Conservation (phyloP, 768 basidiomycete species). For the Hericium erinaceus region DNA sequence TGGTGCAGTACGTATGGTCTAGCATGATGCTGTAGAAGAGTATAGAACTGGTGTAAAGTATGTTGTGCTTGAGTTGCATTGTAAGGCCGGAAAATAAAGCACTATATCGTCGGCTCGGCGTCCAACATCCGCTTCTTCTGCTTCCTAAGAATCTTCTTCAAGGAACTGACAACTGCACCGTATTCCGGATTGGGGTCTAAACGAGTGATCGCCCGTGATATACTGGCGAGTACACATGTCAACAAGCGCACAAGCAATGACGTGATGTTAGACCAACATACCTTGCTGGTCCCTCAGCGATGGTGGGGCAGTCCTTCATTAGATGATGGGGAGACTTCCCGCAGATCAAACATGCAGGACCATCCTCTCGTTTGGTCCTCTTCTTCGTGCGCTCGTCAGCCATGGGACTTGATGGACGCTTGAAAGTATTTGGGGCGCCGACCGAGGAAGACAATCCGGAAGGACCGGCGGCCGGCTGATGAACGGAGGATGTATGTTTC, state of each 20-base stretch:
- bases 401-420: conserved; percentile 21
- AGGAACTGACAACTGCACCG: conserved; percentile 23
- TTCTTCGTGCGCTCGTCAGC: conserved; percentile 21
- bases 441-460: conserved; percentile 5
- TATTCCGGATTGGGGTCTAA: conserved; percentile 32
- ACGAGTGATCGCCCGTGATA: conserved; percentile 34
- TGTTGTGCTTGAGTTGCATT: too few species aligned
- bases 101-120: too few species aligned
- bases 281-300: conserved; percentile 46
- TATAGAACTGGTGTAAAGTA: too few species aligned
- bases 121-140: conserved; percentile 15
- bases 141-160: conserved; percentile 30
- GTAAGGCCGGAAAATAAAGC: too few species aligned
- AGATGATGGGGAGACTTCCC: conserved; percentile 32
- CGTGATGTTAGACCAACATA: conserved; percentile 18
- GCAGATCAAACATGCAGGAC: conserved; percentile 41
- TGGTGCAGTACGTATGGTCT: too few species aligned
- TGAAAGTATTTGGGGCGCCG: conserved; percentile 7
- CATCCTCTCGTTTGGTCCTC: conserved; percentile 25
- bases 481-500: not conserved
- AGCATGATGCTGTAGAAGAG: too few species aligned
- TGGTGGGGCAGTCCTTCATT: conserved; percentile 46
- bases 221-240: conserved; percentile 21
- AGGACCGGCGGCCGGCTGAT: conserved; percentile 11
- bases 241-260: not conserved